These are phyloP conservation scores for Lenwebbia sp. DNA, from an alignment of 345 rosid genomes.

Conservation along the genomic window DNA sequence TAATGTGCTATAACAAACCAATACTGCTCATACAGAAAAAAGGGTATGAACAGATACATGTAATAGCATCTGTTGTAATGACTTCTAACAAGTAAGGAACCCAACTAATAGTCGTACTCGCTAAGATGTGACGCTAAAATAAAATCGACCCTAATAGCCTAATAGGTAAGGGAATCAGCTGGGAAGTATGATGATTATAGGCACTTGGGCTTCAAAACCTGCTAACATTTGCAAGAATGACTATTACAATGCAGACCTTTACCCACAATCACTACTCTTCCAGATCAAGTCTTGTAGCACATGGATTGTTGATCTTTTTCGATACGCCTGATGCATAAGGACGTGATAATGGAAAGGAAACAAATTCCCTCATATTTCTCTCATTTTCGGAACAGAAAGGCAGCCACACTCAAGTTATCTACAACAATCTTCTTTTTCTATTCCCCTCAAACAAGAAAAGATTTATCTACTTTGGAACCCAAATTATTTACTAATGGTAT, in stretches of 20 bases:
- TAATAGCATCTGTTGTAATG: neutral
- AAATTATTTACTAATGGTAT: neutral
- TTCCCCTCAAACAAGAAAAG: neutral
- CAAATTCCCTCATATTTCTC: neutral
- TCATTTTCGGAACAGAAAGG: neutral
- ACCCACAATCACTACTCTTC: neutral
- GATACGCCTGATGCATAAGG: neutral
- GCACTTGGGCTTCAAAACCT: neutral
- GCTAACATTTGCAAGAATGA: neutral
- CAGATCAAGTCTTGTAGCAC: neutral
- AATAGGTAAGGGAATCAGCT: neutral
- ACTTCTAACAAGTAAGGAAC: neutral
- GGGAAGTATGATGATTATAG: neutral
- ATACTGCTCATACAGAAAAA: neutral
- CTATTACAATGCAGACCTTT: neutral
- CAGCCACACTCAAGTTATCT: neutral
- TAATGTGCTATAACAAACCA: neutral
- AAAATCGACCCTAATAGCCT: neutral
- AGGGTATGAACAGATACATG: neutral
- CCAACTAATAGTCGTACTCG: neutral
- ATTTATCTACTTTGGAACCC: neutral
- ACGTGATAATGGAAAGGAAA: neutral
- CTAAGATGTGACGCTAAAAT: neutral
- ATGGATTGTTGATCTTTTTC: neutral
- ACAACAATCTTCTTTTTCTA: neutral